Percentiles rank a stretch among this genome's conserved stretches.
Conservation (phyloP, 805 yeast species). For the Ogataea methylovora region DNA sequence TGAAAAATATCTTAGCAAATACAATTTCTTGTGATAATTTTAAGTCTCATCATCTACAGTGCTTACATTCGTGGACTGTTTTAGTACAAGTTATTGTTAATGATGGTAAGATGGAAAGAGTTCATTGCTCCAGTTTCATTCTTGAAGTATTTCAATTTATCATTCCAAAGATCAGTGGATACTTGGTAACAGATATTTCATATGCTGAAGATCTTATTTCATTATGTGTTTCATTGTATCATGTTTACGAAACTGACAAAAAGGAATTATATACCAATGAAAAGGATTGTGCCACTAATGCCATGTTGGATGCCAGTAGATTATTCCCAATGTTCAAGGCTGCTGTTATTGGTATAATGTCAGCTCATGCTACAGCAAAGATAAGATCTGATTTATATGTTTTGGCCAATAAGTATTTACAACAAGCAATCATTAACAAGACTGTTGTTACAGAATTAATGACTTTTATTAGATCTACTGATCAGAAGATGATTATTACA, state of each 20-base stretch:
- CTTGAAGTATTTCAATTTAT: conserved; percentile 69
- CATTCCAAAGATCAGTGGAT: conserved; percentile 70
- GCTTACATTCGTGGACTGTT: conserved; percentile 79
- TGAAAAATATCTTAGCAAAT: conserved; percentile 35
- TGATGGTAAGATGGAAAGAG: conserved; percentile 44
- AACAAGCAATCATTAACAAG: conserved; percentile 36
- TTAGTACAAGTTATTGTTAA: conserved; percentile 66
- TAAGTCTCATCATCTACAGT: conserved; percentile 45
- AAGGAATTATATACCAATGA: conserved; percentile 1
- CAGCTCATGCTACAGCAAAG: conserved; percentile 58
- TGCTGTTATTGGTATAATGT: conserved; percentile 63
- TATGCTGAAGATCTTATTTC: conserved; percentile 76
- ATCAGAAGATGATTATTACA: conserved; percentile 48
- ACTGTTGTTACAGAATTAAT: conserved; percentile 39
- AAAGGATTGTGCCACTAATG: conserved; percentile 23
- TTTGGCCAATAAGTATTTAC: conserved; percentile 57
- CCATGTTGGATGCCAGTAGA: conserved; percentile 37
- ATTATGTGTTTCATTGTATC: conserved; percentile 62
- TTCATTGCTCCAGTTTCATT: conserved; percentile 52
- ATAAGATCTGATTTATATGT: conserved; percentile 78
- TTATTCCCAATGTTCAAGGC: conserved; percentile 66
- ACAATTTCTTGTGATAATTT: conserved; percentile 39
- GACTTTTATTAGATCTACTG: conserved; percentile 53
- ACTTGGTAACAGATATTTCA: conserved; percentile 53
- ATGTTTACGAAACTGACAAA: conserved; percentile 45